A percentile compares a stretch with the other conserved stretches of the same genome.
These are phyloP conservation scores for Penicillium sp. DNA, from an alignment of 2,329 filamentous ascomycete species.

Conservation along the genomic window DNA sequence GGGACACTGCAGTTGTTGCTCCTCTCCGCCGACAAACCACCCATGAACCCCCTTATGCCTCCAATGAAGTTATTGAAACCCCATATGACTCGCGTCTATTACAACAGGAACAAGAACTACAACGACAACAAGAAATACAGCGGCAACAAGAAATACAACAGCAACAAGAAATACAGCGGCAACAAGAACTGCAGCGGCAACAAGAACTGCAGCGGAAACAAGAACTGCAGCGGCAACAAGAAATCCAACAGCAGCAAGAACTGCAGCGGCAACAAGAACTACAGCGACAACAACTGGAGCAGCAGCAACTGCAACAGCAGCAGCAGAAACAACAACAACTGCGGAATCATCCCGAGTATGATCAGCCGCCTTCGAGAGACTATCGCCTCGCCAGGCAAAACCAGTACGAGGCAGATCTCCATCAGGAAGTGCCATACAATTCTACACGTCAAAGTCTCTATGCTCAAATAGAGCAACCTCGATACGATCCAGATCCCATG, in stretches of 20 bases:
- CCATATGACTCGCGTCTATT: constrained; percentile 27
- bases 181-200: constrained; percentile 12
- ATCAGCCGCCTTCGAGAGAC: constrained; percentile 24
- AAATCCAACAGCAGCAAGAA: constrained; percentile 1
- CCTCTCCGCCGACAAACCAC: constrained; percentile 22
- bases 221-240: background rate
- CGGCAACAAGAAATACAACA: background rate
- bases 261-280: background rate
- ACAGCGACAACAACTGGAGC: background rate
- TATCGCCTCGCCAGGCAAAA: constrained; percentile 26
- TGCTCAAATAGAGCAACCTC: constrained; percentile 25
- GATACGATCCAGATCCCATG: constrained; percentile 23
- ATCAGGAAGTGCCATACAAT: constrained; percentile 19
- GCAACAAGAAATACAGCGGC: background rate
- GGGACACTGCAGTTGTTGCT: constrained; percentile 18
- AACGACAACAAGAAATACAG: background rate
- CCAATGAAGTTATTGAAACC: constrained; percentile 21
- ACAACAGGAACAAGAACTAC: constrained; percentile 6
- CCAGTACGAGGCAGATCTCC: constrained; percentile 15
- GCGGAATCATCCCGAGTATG: constrained; percentile 29
- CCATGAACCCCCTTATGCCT: constrained; percentile 25
- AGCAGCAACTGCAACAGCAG: background rate
- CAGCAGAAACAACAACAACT: constrained; percentile 19
- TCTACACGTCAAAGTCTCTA: constrained; percentile 20
- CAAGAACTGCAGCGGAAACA: background rate